Base-by-base conservation (phyloP, 768 basidiomycete species). In the Suillus subluteus region DNA sequence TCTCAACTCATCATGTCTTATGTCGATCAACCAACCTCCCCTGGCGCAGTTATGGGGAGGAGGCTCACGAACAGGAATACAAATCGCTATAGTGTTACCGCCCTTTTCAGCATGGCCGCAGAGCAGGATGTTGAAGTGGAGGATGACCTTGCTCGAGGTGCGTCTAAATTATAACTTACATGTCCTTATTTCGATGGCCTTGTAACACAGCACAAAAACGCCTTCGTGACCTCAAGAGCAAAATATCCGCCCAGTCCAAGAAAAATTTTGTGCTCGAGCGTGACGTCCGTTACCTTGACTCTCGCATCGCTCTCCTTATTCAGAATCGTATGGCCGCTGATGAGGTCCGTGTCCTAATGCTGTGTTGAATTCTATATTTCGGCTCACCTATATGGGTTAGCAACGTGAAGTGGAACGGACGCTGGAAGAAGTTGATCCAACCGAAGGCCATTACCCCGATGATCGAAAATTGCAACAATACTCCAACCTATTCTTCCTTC, bases 211-310 rank as follows among this genome's bases (percentile, higher is more conserved):
- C 98, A 59, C 98, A 99, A 83, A 98, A 97, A 79, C 95, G 97
- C 58, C 83, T 99, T 38, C 86, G 98, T 38, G 98, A 99, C 73
- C 86, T 99, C 69, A 99, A 99, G 82, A 88, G 91, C 35, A 93
- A 96, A 75, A 99, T 99, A 67, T 99, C 98, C 16, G 92, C 95
- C 0, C 98, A 99, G 81, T 96, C 95, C 64, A 99, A 99, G 86
- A 99, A 98, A 88, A 99, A 99, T 82, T 99, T 99, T 73, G 98
- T 99, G 48, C 87, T 99, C 13, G 98, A 99, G 78, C 91, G 98
- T 55, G 98, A 99, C 78, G 98, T 99, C 41, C 91, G 98, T 62
- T 99, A 99, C 78, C 89, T 99, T 52, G 98, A 99, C 82, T 94
- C 94, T 44, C 87, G 98, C 64, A 99, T 99, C 74, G 98, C 97